Evolutionary conservation across 108 stramenopile genomes (phyloP).

Genomic region (Tribonema minus): DNA sequence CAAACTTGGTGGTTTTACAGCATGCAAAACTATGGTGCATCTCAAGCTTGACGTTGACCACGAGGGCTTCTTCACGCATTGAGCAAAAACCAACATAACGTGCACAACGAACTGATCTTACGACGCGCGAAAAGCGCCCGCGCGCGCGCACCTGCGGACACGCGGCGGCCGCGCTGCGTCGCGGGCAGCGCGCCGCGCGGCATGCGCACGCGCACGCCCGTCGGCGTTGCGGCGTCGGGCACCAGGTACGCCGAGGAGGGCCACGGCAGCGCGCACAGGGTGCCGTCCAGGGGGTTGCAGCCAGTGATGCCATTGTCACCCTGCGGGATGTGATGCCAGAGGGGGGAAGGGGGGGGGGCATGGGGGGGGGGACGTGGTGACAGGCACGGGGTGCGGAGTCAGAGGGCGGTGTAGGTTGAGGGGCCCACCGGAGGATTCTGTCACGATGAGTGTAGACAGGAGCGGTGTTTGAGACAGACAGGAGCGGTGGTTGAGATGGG

Average conservation of each 20-base stretch:
- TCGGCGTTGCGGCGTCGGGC: conserved; percentile 49
- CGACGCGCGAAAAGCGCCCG: no score
- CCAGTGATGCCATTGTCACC: neutral
- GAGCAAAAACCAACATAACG: no score
- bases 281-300: conserved; percentile 67
- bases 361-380: neutral
- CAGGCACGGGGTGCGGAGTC: neutral
- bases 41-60: no score
- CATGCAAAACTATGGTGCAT: no score
- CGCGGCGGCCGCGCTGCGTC: no score
- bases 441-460: neutral
- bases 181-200: no score
- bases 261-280: conserved; percentile 70
- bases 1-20: no score
- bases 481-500: neutral
- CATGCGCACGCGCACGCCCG: conserved; percentile 61
- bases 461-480: neutral
- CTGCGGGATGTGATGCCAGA: neutral
- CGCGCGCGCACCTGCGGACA: no score
- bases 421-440: neutral
- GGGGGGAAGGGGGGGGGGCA: neutral
- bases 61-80: no score
- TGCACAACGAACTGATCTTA: no score
- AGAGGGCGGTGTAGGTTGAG: neutral
- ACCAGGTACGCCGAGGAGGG: conserved; percentile 66